Conservation (phyloP, 2,329 filamentous ascomycete genomes). For the Sporothrix humicola region DNA sequence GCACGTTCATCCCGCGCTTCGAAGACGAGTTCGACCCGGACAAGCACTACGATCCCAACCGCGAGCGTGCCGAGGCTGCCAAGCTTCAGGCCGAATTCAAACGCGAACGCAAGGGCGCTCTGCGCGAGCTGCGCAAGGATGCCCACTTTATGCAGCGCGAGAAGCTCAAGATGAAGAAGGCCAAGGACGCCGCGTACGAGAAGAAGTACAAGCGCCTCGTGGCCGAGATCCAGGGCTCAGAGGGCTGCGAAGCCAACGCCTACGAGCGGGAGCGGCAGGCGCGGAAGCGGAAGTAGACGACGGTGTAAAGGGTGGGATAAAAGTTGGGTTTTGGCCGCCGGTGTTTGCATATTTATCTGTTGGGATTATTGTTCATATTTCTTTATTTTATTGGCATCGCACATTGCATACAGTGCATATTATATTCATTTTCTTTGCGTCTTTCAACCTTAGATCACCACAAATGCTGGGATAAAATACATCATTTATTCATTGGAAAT, state of each 20-base stretch:
- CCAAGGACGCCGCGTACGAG: slow-evolving; percentile 90
- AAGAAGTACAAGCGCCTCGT: slow-evolving; percentile 92
- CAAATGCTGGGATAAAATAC: too few relatives aligned
- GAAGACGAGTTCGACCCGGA: slow-evolving; percentile 93
- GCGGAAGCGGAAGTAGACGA: slow-evolving; percentile 63
- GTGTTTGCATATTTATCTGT: too few relatives aligned
- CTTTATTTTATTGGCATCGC: too few relatives aligned
- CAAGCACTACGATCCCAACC: slow-evolving; percentile 96
- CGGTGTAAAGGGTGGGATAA: background rate
- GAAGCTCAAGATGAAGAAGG: slow-evolving; percentile 89
- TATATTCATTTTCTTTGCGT: too few relatives aligned
- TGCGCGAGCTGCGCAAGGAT: slow-evolving; percentile 94
- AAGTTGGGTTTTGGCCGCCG: too few relatives aligned
- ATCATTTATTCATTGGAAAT: too few relatives aligned
- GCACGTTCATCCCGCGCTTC: slow-evolving; percentile 88
- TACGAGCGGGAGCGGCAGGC: slow-evolving; percentile 86
- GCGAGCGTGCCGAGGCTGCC: slow-evolving; percentile 81
- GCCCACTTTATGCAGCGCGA: slow-evolving; percentile 91
- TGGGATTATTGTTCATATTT: too few relatives aligned
- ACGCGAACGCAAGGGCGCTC: slow-evolving; percentile 90
- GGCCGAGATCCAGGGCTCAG: slow-evolving; percentile 94
- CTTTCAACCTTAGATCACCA: too few relatives aligned
- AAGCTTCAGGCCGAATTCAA: slow-evolving; percentile 91
- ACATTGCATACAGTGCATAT: too few relatives aligned
- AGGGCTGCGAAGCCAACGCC: slow-evolving; percentile 81